phyloP scores from a whole-genome alignment of 345 rosid genomes.

The Bretschneidera sinensis region DNA sequence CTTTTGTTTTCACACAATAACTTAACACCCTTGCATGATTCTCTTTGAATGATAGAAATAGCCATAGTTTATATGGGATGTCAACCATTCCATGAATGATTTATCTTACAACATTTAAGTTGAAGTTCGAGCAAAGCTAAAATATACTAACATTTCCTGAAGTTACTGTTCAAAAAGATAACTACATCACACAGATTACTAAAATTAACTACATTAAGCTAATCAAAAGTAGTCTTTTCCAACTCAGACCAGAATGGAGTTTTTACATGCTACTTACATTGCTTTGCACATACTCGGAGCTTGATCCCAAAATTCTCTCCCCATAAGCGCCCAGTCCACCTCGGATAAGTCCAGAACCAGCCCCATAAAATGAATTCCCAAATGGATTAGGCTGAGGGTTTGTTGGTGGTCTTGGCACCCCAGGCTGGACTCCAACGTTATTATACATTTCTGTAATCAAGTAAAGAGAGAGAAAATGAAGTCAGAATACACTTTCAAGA shows the following conservation, averaged over 20 bases:
- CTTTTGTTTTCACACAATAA: neutral
- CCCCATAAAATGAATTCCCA: slow-evolving; percentile 86
- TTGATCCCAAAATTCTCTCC: slow-evolving; percentile 82
- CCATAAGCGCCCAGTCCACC: slow-evolving; percentile 96
- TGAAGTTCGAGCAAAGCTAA: neutral
- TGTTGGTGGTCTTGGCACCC: slow-evolving; percentile 57
- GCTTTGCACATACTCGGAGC: slow-evolving; percentile 97
- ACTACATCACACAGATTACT: too few species aligned
- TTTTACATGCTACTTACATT: slow-evolving; percentile 52
- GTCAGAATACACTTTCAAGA: neutral
- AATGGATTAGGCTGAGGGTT: slow-evolving; percentile 79
- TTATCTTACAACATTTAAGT: neutral
- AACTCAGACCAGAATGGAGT: neutral
- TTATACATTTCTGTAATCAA: slow-evolving; percentile 60
- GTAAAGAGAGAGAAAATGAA: slow-evolving; percentile 1
- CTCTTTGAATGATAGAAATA: neutral
- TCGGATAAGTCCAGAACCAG: slow-evolving; percentile 86
- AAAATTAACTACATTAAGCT: neutral
- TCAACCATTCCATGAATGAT: neutral
- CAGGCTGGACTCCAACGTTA: slow-evolving; percentile 65
- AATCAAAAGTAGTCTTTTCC: neutral
- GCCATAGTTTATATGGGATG: neutral
- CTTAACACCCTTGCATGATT: neutral
- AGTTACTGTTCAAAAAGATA: neutral
- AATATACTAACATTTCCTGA: neutral